phyloP scores from a whole-genome alignment of 139 green algal species.

The Axilococcus clingmanii region DNA sequence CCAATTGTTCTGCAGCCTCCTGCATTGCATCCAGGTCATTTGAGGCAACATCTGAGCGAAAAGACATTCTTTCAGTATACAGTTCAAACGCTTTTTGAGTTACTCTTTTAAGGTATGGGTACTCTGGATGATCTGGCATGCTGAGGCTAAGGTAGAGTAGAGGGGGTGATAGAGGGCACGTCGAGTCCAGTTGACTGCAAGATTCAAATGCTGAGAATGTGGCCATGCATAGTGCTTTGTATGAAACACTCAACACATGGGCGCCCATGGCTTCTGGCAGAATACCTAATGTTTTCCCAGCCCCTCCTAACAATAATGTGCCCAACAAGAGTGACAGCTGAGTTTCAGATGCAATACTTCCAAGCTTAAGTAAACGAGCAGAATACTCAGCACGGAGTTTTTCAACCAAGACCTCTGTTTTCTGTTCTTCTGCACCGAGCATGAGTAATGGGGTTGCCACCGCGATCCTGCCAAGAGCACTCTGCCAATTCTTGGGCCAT shows the following conservation, averaged over 20 bases:
- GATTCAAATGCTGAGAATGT: background rate
- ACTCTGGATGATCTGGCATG: background rate
- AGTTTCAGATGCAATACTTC: too few relatives aligned
- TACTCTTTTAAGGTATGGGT: conserved; percentile 6
- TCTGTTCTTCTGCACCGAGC: conserved; percentile 16
- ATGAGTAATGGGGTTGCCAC: conserved; percentile 21
- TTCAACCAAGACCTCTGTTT: conserved; percentile 15
- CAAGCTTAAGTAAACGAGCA: conserved; percentile 18
- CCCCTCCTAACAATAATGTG: background rate
- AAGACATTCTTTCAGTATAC: conserved; percentile 8
- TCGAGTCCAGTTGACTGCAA: background rate
- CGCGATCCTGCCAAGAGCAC: conserved; percentile 21
- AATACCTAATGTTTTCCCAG: background rate
- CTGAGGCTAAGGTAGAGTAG: background rate
- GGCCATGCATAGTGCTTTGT: background rate
- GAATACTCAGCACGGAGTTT: conserved; percentile 16
- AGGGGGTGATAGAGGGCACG: background rate
- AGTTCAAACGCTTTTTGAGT: background rate
- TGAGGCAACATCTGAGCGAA: background rate
- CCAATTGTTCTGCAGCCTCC: background rate
- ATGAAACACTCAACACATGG: conserved; percentile 27
- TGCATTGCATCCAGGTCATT: too few relatives aligned
- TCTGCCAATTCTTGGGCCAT: conserved; percentile 25
- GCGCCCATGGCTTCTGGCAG: conserved; percentile 5
- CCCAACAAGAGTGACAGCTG: too few relatives aligned